Base-by-base conservation (phyloP, 2,329 filamentous ascomycete genomes). In the Apiospora kogelbergensis region DNA sequence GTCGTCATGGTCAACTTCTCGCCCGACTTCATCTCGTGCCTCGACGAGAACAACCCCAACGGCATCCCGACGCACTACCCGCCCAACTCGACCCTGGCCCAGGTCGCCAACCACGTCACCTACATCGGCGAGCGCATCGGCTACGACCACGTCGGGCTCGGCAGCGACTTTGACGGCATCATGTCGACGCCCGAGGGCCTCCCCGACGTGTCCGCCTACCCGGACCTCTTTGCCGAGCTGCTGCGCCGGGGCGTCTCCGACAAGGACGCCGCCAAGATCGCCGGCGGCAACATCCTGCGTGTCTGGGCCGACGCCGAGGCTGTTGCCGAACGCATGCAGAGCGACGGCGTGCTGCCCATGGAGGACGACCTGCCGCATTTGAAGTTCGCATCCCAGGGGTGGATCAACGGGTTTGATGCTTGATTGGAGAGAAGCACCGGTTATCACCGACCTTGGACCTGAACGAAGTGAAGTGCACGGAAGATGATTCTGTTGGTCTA, bases 1-100 rank as follows among this genome's bases (percentile, higher is more conserved):
- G 75, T 98, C 11, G 93, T 98, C 67, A 97, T 98, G 94, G 89
- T 98, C 71, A 98, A 97, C 78, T 97, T 97, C 76, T 84, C 88
- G 20, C 93, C 94, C 0, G 90, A 90, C 22, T 98, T 97, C 78
- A 89, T 97, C 71, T 93, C 91, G 37, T 97, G 95, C 78, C 83
- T 86, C 1, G 85, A 88, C 11, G 82, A 85, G 0, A 84, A 86
- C 41, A 83, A 86, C 3, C 81, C 85, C 20, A 87, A 88, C 53
- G 92, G 91, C 0, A 77, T 97, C 6, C 93, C 94, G 0, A 86
- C 90, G 17, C 87, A 87, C 69, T 89, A 91, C 66, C 87, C 90
- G 0, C 82, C 84, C 66, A 91, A 95, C 72, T 88, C 89, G 10
- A 97, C 93, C 0, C 79, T 98, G 44, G 84, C 85, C 26, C 93